Conservation (phyloP, 2,329 filamentous ascomycete genomes). For the Alternaria ventricosa region DNA sequence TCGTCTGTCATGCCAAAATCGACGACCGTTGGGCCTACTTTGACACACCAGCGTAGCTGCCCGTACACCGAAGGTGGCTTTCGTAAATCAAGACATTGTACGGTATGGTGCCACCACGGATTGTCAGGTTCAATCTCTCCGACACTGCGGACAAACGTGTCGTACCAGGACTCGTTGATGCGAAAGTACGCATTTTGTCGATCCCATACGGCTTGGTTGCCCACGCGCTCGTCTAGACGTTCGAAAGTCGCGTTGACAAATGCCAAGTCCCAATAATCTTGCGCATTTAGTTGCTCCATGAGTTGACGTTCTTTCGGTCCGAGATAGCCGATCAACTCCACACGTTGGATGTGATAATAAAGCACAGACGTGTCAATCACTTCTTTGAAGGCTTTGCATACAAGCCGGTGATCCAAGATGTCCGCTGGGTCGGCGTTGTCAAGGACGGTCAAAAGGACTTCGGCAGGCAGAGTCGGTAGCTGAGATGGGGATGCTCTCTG, state of each 20-base stretch:
- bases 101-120: background rate
- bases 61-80: background rate
- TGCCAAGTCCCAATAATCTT: background rate
- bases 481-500: background rate
- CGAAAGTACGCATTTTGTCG: background rate
- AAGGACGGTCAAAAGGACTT: background rate
- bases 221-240: background rate
- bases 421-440: background rate
- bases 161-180: background rate
- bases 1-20: background rate
- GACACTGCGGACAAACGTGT: background rate
- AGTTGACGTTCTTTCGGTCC: background rate
- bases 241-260: background rate
- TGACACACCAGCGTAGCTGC: background rate
- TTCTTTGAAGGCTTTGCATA: background rate
- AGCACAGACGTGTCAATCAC: background rate
- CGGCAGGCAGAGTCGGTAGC: background rate
- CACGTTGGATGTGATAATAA: background rate
- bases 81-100: background rate
- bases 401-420: background rate
- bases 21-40: background rate
- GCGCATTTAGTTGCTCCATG: background rate
- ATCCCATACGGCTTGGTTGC: background rate
- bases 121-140: background rate
- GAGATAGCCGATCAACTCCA: background rate